These are phyloP conservation scores for Arthroderma uncinatum DNA, from an alignment of 2,329 filamentous ascomycete genomes.

Conservation along the genomic window DNA sequence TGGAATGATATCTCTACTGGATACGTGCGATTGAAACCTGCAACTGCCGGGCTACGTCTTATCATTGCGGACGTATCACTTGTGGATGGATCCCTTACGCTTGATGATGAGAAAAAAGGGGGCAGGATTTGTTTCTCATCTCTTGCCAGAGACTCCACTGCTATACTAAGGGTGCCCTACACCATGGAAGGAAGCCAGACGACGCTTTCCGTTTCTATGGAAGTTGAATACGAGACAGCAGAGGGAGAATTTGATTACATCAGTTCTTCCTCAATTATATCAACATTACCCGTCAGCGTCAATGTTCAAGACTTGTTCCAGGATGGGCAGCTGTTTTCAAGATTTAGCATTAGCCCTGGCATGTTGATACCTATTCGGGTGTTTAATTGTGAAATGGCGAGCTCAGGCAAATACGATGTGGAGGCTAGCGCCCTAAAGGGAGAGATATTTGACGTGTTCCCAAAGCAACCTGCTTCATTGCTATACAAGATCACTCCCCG, in stretches of 20 bases:
- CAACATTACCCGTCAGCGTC: conserved; percentile 74
- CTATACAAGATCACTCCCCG: conserved; percentile 58
- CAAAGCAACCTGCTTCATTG: conserved; percentile 68
- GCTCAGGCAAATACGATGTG: conserved; percentile 53
- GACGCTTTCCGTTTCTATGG: conserved; percentile 62
- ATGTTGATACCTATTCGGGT: conserved; percentile 64
- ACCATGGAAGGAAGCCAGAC: conserved; percentile 66
- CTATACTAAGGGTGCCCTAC: conserved; percentile 58
- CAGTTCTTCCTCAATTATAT: conserved; percentile 52
- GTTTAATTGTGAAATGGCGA: conserved; percentile 56
- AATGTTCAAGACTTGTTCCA: conserved; percentile 97
- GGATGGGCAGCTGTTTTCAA: conserved; percentile 66
- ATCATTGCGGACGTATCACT: conserved; percentile 42
- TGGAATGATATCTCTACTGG: conserved; percentile 53
- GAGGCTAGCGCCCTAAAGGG: conserved; percentile 38
- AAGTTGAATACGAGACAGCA: conserved; percentile 60
- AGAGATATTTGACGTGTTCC: conserved; percentile 54
- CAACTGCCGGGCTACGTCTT: conserved; percentile 50
- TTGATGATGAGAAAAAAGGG: conserved; percentile 21
- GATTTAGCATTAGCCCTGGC: conserved; percentile 80
- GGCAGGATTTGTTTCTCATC: conserved; percentile 37
- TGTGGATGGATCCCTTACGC: conserved; percentile 31
- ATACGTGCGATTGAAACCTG: conserved; percentile 44
- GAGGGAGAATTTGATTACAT: conserved; percentile 53
- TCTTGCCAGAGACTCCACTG: conserved; percentile 23